These are phyloP conservation scores for Lentinus brumalis DNA, from an alignment of 768 basidiomycete species.

Conservation along the genomic window DNA sequence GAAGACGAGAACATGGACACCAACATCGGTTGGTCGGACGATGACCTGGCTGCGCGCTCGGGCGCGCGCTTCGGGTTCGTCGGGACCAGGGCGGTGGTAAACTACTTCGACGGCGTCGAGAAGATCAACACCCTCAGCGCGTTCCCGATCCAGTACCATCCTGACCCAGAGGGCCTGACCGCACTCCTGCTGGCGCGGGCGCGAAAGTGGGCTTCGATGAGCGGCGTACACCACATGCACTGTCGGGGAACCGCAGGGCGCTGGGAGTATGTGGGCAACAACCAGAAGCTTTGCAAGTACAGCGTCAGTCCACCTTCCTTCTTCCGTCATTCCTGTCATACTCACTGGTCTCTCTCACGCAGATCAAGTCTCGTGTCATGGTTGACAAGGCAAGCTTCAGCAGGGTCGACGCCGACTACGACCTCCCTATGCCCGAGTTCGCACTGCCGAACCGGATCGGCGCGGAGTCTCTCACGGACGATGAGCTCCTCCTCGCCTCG, in stretches of 20 bases:
- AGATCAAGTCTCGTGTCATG: slow-evolving; percentile 65
- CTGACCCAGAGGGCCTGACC: slow-evolving; percentile 40
- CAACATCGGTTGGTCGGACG: neutral
- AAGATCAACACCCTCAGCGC: slow-evolving; percentile 51
- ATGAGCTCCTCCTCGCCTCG: slow-evolving; percentile 55
- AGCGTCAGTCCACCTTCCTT: slow-evolving; percentile 36
- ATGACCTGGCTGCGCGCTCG: neutral
- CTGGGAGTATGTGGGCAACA: neutral
- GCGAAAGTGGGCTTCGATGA: slow-evolving; percentile 54
- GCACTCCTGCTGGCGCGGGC: slow-evolving; percentile 46
- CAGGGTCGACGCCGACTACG: slow-evolving; percentile 39
- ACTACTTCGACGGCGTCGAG: slow-evolving; percentile 47
- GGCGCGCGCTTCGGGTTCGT: slow-evolving; percentile 37
- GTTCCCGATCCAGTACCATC: slow-evolving; percentile 55
- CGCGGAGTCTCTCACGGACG: slow-evolving; percentile 32
- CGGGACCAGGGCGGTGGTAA: slow-evolving; percentile 36
- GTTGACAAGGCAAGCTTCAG: slow-evolving; percentile 59
- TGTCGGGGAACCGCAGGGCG: slow-evolving; percentile 47
- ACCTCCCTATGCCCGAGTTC: neutral
- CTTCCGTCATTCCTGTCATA: neutral
- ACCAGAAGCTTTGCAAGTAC: slow-evolving; percentile 44
- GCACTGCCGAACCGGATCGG: slow-evolving; percentile 16
- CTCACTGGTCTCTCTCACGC: neutral
- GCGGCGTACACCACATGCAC: slow-evolving; percentile 43
- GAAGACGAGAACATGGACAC: neutral